These are phyloP conservation scores for Talaromyces sp. DNA, from an alignment of 2,329 filamentous ascomycete genomes.

Conservation along the genomic window DNA sequence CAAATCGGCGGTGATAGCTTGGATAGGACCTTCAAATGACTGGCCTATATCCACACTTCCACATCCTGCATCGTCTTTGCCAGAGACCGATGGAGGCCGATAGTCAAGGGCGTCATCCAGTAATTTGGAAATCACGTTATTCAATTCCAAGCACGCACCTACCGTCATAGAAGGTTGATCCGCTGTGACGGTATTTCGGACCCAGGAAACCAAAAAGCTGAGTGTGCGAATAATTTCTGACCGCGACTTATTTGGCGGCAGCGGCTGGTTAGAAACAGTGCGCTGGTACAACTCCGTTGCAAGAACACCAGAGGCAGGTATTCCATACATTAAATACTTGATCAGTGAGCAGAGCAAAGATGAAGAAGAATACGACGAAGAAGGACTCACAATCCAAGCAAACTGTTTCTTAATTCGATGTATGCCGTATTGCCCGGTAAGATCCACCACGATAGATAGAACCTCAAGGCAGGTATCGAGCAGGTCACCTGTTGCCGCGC, in stretches of 20 bases:
- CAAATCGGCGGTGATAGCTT: not conserved
- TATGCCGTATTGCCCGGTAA: constrained; percentile 19
- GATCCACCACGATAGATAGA: constrained; percentile 22
- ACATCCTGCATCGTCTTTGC: not conserved
- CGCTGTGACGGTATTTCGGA: constrained; percentile 17
- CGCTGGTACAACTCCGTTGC: constrained; percentile 23
- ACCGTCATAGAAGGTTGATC: constrained; percentile 14
- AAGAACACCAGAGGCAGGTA: constrained; percentile 24
- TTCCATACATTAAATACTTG: constrained; percentile 23
- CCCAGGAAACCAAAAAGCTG: constrained; percentile 22
- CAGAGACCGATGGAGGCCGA: not conserved
- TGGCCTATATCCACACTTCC: not conserved
- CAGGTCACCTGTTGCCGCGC: constrained; percentile 19
- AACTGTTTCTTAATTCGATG: constrained; percentile 19
- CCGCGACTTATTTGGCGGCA: constrained; percentile 20
- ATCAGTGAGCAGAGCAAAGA: not conserved
- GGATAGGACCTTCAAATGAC: constrained; percentile 3
- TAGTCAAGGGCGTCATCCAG: not conserved
- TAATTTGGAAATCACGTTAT: not conserved
- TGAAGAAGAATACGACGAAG: not conserved
- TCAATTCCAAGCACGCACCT: constrained; percentile 18
- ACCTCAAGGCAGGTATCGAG: constrained; percentile 23
- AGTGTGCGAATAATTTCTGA: constrained; percentile 24
- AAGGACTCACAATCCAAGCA: constrained; percentile 22
- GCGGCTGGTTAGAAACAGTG: constrained; percentile 20